Evolutionary conservation across 164 flowering plant species (phyloP), one percentile per base, ranked within the genome.

Genomic region (Vitis riparia): DNA sequence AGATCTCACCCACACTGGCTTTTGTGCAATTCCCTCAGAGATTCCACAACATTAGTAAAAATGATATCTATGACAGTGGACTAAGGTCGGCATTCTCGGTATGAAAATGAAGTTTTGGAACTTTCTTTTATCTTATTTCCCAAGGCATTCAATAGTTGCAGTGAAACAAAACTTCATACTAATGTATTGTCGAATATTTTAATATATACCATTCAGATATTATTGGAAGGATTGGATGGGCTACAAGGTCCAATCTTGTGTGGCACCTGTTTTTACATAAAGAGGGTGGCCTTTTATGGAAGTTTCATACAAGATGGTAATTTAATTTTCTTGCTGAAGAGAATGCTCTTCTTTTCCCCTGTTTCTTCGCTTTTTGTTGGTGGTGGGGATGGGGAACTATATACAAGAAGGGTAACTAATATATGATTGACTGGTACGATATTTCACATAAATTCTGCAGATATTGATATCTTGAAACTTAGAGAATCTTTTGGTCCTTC

Each of bases 1-100:
- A 70, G 10, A 59, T 73, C 2, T 75, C 82, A 49, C 49, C 76
- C 15, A 51, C 74, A 0, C 63, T 88, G 17, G 78, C 82, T 9
- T 84, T 71, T 19, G 88, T 85, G 52, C 89, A 88, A 49, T 86
- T 81, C 68, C 88, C 89, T 62, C 91, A 88, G 30, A 75, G 23
- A 10, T 88, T 87, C 67, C 79, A 75, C 56, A 81, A 77, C n/a
- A 60, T 82, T 30, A 76, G 73, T 14, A 48, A 72, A 23, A 71
- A 67, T 17, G 88, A 88, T 59, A 81, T 86, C 60, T 88, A 86
- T 59, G 89, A 74, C 63, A 67, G 82, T 59, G 68, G 65, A 12
- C 10, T 79, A 16, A 80, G 79, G 67, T 19, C 53, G 0, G 0
- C 14, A n/a, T 87, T 75, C 67, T 13, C 19, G 76, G 80, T 80